A percentile compares a stretch with the other conserved stretches of the same genome.
These are phyloP conservation scores for Apiospora sp. DNA, from an alignment of 2,329 filamentous ascomycete species.

Conservation along the genomic window DNA sequence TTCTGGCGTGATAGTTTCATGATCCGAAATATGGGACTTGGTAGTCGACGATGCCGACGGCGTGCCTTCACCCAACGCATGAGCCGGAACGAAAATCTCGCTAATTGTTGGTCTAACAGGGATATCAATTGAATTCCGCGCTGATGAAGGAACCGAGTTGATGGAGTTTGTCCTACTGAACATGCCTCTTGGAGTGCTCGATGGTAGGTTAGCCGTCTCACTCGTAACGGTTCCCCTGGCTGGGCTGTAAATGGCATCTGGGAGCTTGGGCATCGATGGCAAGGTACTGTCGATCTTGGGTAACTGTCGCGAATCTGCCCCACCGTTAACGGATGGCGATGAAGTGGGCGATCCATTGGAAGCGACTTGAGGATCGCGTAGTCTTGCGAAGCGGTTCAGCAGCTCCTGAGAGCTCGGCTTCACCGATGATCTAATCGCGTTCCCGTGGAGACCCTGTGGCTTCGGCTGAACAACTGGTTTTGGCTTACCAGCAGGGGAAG, in stretches of 20 bases:
- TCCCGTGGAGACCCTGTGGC: conserved; percentile 71
- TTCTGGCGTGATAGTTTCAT: conserved; percentile 70
- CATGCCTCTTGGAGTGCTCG: conserved; percentile 69
- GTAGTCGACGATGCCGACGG: conserved; percentile 38
- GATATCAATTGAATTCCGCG: conserved; percentile 41
- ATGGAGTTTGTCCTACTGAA: conserved; percentile 67
- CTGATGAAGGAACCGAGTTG: conserved; percentile 44
- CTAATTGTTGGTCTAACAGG: conserved; percentile 37
- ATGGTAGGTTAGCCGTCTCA: conserved; percentile 69
- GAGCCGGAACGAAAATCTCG: conserved; percentile 47
- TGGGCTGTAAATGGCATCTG: conserved; percentile 81
- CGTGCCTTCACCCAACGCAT: conserved; percentile 32
- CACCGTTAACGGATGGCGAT: conserved; percentile 36
- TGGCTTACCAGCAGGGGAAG: conserved; percentile 36
- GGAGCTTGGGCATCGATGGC: conserved; percentile 71
- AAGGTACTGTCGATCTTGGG: conserved; percentile 60
- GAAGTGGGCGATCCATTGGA: conserved; percentile 55
- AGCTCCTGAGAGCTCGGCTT: conserved; percentile 56
- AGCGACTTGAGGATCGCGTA: conserved; percentile 54
- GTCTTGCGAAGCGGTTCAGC: conserved; percentile 63
- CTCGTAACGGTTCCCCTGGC: conserved; percentile 74
- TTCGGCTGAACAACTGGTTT: conserved; percentile 69
- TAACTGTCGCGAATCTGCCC: neutral
- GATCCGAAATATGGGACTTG: conserved; percentile 53
- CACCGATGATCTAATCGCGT: conserved; percentile 55